Conservation (phyloP, 75 land plant species). For the Adiantum capillusveneris region DNA sequence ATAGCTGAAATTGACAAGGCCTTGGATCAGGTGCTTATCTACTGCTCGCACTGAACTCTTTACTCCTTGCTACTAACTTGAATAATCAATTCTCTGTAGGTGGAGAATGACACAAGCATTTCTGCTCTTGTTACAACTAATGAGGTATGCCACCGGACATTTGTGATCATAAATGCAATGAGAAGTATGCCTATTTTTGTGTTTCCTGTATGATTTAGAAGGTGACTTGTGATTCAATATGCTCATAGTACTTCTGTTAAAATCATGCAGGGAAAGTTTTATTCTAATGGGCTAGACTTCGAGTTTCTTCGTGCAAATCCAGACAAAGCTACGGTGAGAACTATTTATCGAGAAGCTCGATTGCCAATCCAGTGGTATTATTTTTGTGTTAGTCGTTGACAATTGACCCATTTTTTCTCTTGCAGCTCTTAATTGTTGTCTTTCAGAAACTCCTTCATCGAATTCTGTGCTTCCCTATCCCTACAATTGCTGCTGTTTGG, state of each 20-base stretch:
- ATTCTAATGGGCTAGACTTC: slow-evolving; percentile 27
- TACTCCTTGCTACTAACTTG: neutral
- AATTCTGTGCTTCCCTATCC: slow-evolving; percentile 50
- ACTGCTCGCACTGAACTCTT: neutral
- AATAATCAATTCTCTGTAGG: slow-evolving; percentile 3
- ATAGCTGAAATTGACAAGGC: slow-evolving; percentile 3
- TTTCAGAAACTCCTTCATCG: slow-evolving; percentile 7
- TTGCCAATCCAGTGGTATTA: too few relatives aligned
- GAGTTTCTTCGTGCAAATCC: slow-evolving; percentile 2
- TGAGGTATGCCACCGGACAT: slow-evolving; percentile 8
- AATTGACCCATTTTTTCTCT: neutral
- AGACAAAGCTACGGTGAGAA: slow-evolving; percentile 1
- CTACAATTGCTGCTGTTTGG: slow-evolving; percentile 66
- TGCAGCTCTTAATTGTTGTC: slow-evolving; percentile 8
- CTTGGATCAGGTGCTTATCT: slow-evolving; percentile 4
- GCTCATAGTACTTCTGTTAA: too few relatives aligned
- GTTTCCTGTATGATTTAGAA: too few relatives aligned
- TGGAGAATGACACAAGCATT: slow-evolving; percentile 21
- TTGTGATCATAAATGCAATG: neutral
- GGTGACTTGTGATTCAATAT: too few relatives aligned
- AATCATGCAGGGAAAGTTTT: slow-evolving; percentile 19
- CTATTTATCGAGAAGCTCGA: too few relatives aligned
- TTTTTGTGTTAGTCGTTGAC: too few relatives aligned
- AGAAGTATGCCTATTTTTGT: too few relatives aligned
- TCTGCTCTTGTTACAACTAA: slow-evolving; percentile 29